Conservation (phyloP, 495 filamentous ascomycete genomes). For the Penicillium atrosanguineum region DNA sequence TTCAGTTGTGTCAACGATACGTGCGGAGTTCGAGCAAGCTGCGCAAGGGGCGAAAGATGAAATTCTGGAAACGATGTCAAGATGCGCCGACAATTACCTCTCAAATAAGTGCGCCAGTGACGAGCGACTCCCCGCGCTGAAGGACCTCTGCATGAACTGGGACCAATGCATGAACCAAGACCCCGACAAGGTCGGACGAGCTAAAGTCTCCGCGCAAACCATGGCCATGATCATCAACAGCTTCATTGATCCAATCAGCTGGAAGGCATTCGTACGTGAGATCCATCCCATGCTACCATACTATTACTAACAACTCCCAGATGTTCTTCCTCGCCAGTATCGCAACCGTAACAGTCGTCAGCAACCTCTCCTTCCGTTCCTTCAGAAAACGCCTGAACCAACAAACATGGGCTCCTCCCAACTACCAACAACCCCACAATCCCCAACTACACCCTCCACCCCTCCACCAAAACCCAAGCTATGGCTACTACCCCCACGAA, state of each 20-base stretch:
- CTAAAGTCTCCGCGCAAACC: slow-evolving; percentile 67
- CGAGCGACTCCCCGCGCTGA: slow-evolving; percentile 67
- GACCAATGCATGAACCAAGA: slow-evolving; percentile 80
- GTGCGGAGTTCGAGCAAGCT: slow-evolving; percentile 70
- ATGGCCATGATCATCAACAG: slow-evolving; percentile 78
- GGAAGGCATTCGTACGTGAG: slow-evolving; percentile 65
- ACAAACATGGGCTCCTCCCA: slow-evolving; percentile 26
- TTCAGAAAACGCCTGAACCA: slow-evolving; percentile 40
- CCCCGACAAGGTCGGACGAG: slow-evolving; percentile 61
- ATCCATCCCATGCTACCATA: neutral
- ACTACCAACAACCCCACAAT: slow-evolving; percentile 26
- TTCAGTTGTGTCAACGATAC: slow-evolving; percentile 66
- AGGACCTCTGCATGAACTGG: slow-evolving; percentile 73
- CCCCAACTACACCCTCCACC: slow-evolving; percentile 21
- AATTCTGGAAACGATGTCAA: slow-evolving; percentile 68
- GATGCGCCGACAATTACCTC: slow-evolving; percentile 65
- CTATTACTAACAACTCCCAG: slow-evolving; percentile 27
- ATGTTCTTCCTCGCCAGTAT: slow-evolving; percentile 42
- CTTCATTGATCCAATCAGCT: slow-evolving; percentile 69
- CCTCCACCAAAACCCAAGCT: slow-evolving; percentile 25
- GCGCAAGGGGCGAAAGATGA: slow-evolving; percentile 59
- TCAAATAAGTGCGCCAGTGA: slow-evolving; percentile 69
- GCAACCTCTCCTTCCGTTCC: slow-evolving; percentile 48
- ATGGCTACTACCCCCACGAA: slow-evolving; percentile 27
- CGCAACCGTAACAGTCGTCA: slow-evolving; percentile 42